Base-by-base conservation (phyloP, 192 early-diverging fungal species). In the Phycomyces nitens region DNA sequence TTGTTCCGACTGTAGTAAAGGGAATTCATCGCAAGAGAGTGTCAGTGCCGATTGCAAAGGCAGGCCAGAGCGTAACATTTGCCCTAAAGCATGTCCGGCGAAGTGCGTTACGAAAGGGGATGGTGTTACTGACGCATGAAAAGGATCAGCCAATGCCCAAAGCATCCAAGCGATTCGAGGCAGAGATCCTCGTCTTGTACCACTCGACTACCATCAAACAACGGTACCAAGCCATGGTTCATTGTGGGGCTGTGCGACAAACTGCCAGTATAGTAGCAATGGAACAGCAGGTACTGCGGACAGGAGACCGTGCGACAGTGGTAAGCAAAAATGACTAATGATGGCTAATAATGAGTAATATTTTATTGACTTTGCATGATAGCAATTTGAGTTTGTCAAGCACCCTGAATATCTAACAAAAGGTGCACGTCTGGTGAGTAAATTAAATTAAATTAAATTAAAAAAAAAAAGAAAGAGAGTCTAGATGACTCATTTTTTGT, bases 221-320 rank as follows among this genome's bases (percentile, higher is more conserved):
- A 56, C 89, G 89, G 59, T 97, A 97, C 74, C 95, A 97, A 78
- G 93, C 95, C 4, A 97, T 97, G 95, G 63, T 97, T 53, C 95
- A 97, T 61, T 95, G 92, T 62, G 92, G 93, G 0, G 82, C 81
- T 53, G 90, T 88, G 8, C 81, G 93, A 16, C 95, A 97, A 74
- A 94, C 95, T 0, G 95, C 92, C 0, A 80, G 86, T 40, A 90
- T 97, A 20, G 73, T 93, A 40, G 79, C 85, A 0, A 74, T 92
- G 80, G 83, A 90, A 53, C 80, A 82, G 16, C 74, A 72, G 38
- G 80, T 92, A 6, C 71, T 97, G 73, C 81, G 95, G 27, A 94
- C 95, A 0, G 93, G 95, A 1, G 93, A 95, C 60, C 78, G 93
- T 8, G 92, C 93, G 0, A 71, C 58, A n/a, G 84, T 94, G 34